Percentiles rank a stretch among this genome's conserved stretches.
Conservation (phyloP, 2,329 filamentous ascomycete genomes). For the Falciphora oryzae region DNA sequence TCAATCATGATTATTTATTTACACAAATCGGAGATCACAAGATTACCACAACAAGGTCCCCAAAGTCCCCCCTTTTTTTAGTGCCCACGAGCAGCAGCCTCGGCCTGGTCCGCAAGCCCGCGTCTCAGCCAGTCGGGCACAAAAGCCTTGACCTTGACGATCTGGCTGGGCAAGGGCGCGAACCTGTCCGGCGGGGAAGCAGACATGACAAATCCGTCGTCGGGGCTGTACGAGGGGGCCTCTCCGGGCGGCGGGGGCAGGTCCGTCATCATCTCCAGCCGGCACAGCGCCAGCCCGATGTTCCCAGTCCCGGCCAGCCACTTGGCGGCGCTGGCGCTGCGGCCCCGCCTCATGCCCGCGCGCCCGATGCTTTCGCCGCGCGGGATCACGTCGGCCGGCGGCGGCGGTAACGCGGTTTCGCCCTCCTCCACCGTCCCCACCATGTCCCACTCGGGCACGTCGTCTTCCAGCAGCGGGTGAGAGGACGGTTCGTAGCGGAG, state of each 20-base stretch:
- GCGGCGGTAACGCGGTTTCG: constrained; percentile 16
- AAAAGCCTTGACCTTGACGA: constrained; percentile 67
- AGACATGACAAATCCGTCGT: constrained; percentile 53
- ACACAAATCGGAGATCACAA: neutral
- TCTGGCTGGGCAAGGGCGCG: constrained; percentile 36
- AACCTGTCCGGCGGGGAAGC: constrained; percentile 24
- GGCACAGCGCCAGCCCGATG: constrained; percentile 78
- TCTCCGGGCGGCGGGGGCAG: constrained; percentile 56
- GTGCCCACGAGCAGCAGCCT: constrained; percentile 2
- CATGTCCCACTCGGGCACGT: constrained; percentile 8
- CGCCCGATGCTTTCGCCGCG: constrained; percentile 44
- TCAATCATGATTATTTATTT: neutral
- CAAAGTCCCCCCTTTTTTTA: neutral
- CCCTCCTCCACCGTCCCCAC: constrained; percentile 12
- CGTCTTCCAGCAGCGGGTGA: neutral
- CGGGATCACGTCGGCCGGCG: constrained; percentile 33
- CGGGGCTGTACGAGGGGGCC: constrained; percentile 49
- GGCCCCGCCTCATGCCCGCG: constrained; percentile 50
- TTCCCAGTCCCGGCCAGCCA: constrained; percentile 73
- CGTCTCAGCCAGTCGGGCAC: constrained; percentile 69
- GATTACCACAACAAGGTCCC: neutral
- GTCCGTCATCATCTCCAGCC: constrained; percentile 87
- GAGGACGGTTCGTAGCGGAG: constrained; percentile 21
- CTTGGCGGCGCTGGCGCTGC: constrained; percentile 72
- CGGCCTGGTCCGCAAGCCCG: constrained; percentile 26